Evolutionary conservation across 257 asterid species (phyloP), one percentile per base, ranked within the genome.

Genomic region (Pogostemon cablin): DNA sequence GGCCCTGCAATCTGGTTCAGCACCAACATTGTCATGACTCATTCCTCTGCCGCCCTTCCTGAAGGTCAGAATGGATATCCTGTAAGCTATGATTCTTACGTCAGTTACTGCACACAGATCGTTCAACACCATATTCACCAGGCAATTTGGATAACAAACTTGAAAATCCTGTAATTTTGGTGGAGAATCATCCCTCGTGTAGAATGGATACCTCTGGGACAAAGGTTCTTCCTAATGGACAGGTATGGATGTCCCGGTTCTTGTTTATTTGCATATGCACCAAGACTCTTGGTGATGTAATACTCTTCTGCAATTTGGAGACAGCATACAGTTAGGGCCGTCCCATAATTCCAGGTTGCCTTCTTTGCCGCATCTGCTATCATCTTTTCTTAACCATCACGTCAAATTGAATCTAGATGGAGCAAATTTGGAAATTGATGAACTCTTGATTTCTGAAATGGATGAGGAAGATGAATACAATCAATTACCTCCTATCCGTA

Each of bases 351-450:
- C 83, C 37, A 85, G 95, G 35, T 62, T 78, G 81, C 97, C 98
- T 83, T 95, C 97, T 55, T 77, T 95, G 76, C 99, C 99, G 43
- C 98, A 91, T 76, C 82, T 95, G 67, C 97, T 95, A 49, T 89
- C 99, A 4, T 84, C 98, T 47, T 91, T 89, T 67, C 95, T 95
- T 11, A 90, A 92, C 72, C 98, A 95, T 69, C 89, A 61, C 49
- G 75, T 81, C 75, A 89, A 83, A 64, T 52, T 83, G 77, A 79
- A 72, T 70, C 74, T 66, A 2, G 73, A 69, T 62, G 86, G 83
- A 75, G 64, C 77, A 46, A 86, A 73, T 54, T 63, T 59, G 35
- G 82, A 80, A 68, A 65, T 72, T 3, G 87, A 84, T 8, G 90
- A 79, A 69, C 77, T 75, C 81, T 68, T 72, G 49, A 61, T 76